Conservation (phyloP, 768 basidiomycete genomes). For the Erythrobasidium yunnanense region DNA sequence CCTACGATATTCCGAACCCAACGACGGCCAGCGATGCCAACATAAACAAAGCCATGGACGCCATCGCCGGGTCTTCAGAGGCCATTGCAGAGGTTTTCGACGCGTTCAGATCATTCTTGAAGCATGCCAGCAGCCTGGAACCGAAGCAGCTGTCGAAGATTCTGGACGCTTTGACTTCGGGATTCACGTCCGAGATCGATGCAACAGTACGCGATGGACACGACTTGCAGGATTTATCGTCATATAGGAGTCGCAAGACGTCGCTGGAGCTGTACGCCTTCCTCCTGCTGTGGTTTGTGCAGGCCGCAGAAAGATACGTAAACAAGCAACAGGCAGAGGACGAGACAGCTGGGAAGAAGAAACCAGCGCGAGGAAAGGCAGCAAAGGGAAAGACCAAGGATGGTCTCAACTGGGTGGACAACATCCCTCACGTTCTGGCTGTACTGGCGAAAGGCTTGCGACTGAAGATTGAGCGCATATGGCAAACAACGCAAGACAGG, state of each 20-base stretch:
- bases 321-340: constrained; percentile 41
- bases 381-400: constrained; percentile 28
- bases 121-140: constrained; percentile 40
- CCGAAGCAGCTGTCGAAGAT: constrained; percentile 17
- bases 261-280: constrained; percentile 88
- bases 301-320: constrained; percentile 66
- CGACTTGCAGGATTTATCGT: constrained; percentile 50
- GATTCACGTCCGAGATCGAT: constrained; percentile 60
- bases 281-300: constrained; percentile 80
- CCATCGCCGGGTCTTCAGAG: constrained; percentile 67
- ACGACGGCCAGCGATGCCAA: constrained; percentile 11
- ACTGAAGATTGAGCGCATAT: constrained; percentile 64
- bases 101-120: constrained; percentile 68
- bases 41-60: constrained; percentile 60
- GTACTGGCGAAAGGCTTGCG: constrained; percentile 63
- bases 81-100: constrained; percentile 67
- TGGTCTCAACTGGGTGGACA: constrained; percentile 64
- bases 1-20: neutral
- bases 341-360: constrained; percentile 41
- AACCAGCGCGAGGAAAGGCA: constrained; percentile 30
- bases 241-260: constrained; percentile 55
- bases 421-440: constrained; percentile 59
- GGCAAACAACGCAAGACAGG: constrained; percentile 74
- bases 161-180: constrained; percentile 13
- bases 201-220: constrained; percentile 59